Evolutionary conservation across 495 filamentous ascomycete genomes (phyloP).

Genomic region (Staphylotrichum longicolle): DNA sequence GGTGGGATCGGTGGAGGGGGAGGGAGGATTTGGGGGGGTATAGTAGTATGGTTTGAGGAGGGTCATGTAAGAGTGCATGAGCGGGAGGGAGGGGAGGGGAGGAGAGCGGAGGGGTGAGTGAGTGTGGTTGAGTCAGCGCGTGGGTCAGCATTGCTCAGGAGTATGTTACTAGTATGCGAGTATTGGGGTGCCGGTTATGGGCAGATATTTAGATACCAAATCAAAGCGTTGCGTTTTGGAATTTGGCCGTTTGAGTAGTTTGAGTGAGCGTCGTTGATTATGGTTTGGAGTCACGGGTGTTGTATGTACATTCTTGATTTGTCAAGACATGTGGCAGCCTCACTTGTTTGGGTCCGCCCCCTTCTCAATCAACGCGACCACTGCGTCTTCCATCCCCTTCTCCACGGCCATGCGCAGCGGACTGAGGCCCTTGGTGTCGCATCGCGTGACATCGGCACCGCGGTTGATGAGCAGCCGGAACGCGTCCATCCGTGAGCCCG

Average conservation of each 20-base stretch:
- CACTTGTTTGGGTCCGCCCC: conserved; percentile 32
- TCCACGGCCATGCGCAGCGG: conserved; percentile 29
- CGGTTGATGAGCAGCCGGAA: conserved; percentile 25
- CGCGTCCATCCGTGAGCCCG: conserved; percentile 26
- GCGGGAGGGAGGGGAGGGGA: not conserved
- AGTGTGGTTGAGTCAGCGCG: not conserved
- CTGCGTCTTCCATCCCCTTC: conserved; percentile 33
- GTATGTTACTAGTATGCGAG: no score
- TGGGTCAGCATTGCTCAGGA: no score
- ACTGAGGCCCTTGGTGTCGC: conserved; percentile 26
- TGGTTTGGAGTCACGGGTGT: not conserved
- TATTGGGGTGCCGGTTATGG: no score
- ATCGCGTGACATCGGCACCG: conserved; percentile 25
- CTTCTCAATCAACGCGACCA: conserved; percentile 29
- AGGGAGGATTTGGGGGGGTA: not conserved
- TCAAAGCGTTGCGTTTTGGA: no score
- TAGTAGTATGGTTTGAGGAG: not conserved
- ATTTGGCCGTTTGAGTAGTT: no score
- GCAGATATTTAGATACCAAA: no score
- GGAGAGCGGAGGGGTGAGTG: not conserved
- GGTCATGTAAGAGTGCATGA: not conserved
- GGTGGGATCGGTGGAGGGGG: not conserved
- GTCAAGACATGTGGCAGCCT: not conserved
- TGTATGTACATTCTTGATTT: not conserved
- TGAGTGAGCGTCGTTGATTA: not conserved